Conservation (phyloP, 2,329 filamentous ascomycete genomes). For the Colletotrichum chrysophilum region DNA sequence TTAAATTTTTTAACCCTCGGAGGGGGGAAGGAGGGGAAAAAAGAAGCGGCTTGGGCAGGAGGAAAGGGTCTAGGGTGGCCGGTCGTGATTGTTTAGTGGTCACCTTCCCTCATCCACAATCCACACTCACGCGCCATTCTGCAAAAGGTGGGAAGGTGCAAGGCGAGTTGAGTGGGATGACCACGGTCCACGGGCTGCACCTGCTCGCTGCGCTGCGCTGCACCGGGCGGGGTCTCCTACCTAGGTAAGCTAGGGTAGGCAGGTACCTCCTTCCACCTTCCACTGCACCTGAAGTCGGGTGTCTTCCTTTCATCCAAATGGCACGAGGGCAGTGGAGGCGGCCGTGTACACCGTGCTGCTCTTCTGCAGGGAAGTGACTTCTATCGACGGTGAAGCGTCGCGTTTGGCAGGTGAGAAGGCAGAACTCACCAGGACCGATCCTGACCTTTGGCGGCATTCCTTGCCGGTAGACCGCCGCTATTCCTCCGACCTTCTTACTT, state of each 20-base stretch:
- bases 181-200: background rate
- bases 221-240: background rate
- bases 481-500: background rate
- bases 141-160: constrained; percentile 1
- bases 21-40: constrained; percentile 14
- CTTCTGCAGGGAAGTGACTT: constrained; percentile 3
- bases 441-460: background rate
- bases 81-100: background rate
- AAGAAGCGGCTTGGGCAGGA: background rate
- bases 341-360: background rate
- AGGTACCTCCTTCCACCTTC: background rate
- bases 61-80: background rate
- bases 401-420: constrained; percentile 7
- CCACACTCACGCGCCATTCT: constrained; percentile 7
- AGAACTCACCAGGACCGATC: background rate
- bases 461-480: constrained; percentile 11
- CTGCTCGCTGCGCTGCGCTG: background rate
- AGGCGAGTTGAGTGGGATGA: constrained; percentile 1
- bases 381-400: background rate
- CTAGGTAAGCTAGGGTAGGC: background rate
- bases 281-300: background rate
- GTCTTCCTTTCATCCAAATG: background rate
- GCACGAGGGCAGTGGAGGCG: background rate
- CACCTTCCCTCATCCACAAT: constrained; percentile 6
- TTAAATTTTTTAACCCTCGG: background rate